Percentiles rank a stretch among this genome's conserved stretches.
Evolutionary conservation across 1,284 basidiomycete genomes (phyloP).

Genomic region (Pulchroboletus neoregius): DNA sequence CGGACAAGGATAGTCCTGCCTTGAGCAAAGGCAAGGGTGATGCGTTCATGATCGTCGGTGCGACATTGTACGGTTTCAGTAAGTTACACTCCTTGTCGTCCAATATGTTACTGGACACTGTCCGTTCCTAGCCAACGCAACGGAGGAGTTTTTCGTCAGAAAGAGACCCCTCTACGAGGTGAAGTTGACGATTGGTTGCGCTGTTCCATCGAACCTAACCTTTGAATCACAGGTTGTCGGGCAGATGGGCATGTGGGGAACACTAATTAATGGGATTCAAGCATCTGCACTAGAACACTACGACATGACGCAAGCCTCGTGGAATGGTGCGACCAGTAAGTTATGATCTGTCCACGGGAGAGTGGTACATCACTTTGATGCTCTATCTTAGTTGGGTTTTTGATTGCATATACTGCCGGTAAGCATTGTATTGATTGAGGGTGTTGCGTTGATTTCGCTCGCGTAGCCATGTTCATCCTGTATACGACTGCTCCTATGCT

Average conservation of each 20-base stretch:
- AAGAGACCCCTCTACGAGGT: constrained; percentile 75
- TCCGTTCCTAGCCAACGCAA: constrained; percentile 63
- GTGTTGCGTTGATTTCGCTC: constrained; percentile 12
- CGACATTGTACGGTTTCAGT: constrained; percentile 83
- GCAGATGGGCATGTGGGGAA: constrained; percentile 80
- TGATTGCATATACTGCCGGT: constrained; percentile 70
- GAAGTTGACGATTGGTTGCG: constrained; percentile 2
- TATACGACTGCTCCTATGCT: constrained; percentile 83
- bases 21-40: constrained; percentile 72
- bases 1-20: constrained; percentile 67
- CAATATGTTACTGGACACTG: neutral
- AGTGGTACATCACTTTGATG: constrained; percentile 1
- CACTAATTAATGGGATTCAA: constrained; percentile 74
- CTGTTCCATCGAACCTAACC: neutral
- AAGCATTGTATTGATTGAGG: constrained; percentile 12
- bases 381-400: constrained; percentile 53
- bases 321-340: constrained; percentile 68
- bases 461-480: constrained; percentile 70
- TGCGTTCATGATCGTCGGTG: constrained; percentile 80
- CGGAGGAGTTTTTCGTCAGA: constrained; percentile 83
- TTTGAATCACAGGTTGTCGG: constrained; percentile 57
- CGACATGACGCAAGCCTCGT: constrained; percentile 58
- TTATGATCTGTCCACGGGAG: neutral
- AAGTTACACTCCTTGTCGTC: constrained; percentile 29
- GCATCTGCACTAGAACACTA: constrained; percentile 72